Evolutionary conservation across 805 yeast genomes (phyloP), one percentile per base, ranked within the genome.

Genomic region (Wickerhamiella azyma): DNA sequence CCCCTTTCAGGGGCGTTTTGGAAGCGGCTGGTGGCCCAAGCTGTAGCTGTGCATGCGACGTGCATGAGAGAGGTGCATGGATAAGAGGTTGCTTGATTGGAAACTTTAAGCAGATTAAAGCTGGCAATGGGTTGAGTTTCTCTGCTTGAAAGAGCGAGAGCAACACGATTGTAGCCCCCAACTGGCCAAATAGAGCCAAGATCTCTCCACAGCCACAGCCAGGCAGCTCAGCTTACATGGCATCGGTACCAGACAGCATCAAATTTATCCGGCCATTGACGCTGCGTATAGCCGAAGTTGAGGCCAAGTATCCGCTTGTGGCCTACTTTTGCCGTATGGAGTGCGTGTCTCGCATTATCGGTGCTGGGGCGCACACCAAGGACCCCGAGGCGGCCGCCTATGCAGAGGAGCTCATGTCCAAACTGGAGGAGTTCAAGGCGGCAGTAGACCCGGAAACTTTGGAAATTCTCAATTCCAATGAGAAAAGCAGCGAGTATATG

Each of bases 261-360:
- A 54, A 56, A 45, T 55, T 52, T 26, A 53, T 59, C 10, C 52
- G 49, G 52, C 57, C 59, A 8, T 37, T 54, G 26, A 48, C 62
- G 11, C 51, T 55, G 7, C 69, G 88, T 7, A 68, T 85, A 17
- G 61, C 59, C 9, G 94, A 85, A 53, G 55, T 84, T 36, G 67
- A 63, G 16, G 49, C 54, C 0, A 70, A 68, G 9, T 80, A 83
- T 50, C 86, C 94, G 0, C 64, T 79, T 9, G 72, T 85, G 26
- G 68, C 89, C 5, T 85, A 84, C 61, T 82, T 74, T 61, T 81
- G 92, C 62, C 70, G 68, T 50, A 59, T 81, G 42, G 79, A 81
- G 57, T 83, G 86, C 0, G 79, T 83, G 2, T 89, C 88, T 60
- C 68, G 75, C 54, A 77, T 89, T 3, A 64, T 89, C 17, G 68